A percentile compares a stretch with the other conserved stretches of the same genome.
Evolutionary conservation across 345 rosid species (phyloP).

Genomic region (Rhizophora mangle): DNA sequence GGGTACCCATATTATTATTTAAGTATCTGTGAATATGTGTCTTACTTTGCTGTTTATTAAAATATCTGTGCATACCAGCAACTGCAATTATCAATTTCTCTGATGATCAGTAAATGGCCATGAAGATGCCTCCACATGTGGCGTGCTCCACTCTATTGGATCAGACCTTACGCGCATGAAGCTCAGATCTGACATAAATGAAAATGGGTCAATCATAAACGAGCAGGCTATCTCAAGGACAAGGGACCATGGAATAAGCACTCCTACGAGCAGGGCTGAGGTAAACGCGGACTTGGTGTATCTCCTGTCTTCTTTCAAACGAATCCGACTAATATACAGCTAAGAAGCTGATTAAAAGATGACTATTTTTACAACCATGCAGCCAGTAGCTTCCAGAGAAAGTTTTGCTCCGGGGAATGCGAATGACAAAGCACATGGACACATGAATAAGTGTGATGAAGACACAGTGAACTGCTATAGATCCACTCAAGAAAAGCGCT

Average conservation of each 20-base stretch:
- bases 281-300: conserved; percentile 26
- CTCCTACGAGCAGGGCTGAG: conserved; percentile 77
- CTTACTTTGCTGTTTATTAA: neutral
- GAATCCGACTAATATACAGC: neutral
- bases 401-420: conserved; percentile 54
- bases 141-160: conserved; percentile 81
- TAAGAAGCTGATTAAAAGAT: neutral
- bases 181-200: conserved; percentile 53
- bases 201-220: conserved; percentile 50
- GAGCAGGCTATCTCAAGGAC: conserved; percentile 59
- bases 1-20: conserved; percentile 27
- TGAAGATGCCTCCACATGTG: conserved; percentile 77
- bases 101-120: conserved; percentile 33
- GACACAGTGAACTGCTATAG: conserved; percentile 42
- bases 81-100: neutral
- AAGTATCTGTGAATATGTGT: neutral
- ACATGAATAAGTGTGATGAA: conserved; percentile 35
- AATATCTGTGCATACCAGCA: neutral
- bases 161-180: conserved; percentile 90
- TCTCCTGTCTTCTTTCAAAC: neutral
- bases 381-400: conserved; percentile 88
- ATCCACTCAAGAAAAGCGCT: conserved; percentile 59
- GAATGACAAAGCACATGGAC: conserved; percentile 36
- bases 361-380: conserved; percentile 11
- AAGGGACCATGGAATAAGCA: conserved; percentile 41